Conservation (phyloP, 1,284 basidiomycete genomes). For the Takashimella tepidaria region DNA sequence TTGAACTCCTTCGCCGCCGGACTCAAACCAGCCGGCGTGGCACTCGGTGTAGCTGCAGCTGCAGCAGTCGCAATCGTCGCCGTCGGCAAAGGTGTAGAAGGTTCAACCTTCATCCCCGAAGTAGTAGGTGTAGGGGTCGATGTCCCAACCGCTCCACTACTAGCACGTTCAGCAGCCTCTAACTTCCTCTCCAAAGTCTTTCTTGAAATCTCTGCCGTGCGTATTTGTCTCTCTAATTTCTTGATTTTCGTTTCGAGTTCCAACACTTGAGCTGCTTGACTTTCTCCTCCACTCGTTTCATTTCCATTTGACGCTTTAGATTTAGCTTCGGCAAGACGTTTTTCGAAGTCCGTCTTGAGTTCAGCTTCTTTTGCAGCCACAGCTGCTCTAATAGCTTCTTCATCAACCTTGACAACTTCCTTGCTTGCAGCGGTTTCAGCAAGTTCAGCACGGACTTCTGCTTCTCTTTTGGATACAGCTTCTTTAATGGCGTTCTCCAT, state of each 20-base stretch:
- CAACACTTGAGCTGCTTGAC: slow-evolving; percentile 7
- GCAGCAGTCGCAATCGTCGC: slow-evolving; percentile 4
- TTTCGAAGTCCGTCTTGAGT: slow-evolving; percentile 22
- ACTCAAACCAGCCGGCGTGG: slow-evolving; percentile 5
- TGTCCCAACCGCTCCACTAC: slow-evolving; percentile 5
- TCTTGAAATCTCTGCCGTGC: slow-evolving; percentile 38
- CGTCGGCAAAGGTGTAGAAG: slow-evolving; percentile 8
- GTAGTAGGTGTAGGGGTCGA: slow-evolving; percentile 3
- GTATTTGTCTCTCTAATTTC: slow-evolving; percentile 30
- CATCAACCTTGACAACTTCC: slow-evolving; percentile 4
- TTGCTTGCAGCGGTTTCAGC: slow-evolving; percentile 8
- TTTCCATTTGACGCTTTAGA: background rate
- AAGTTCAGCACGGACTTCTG: slow-evolving; percentile 30
- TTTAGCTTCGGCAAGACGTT: slow-evolving; percentile 13
- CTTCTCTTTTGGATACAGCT: slow-evolving; percentile 37
- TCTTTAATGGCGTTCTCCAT: slow-evolving; percentile 39
- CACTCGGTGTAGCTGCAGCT: slow-evolving; percentile 4
- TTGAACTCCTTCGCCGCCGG: slow-evolving; percentile 7
- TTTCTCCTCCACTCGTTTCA: background rate
- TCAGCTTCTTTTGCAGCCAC: slow-evolving; percentile 25
- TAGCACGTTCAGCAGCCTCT: slow-evolving; percentile 11
- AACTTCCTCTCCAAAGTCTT: slow-evolving; percentile 39
- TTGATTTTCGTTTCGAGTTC: slow-evolving; percentile 37
- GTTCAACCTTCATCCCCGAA: slow-evolving; percentile 7
- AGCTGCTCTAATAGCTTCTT: slow-evolving; percentile 14